Conservation (phyloP, 306 rosid genomes). For the Sindora glabra region DNA sequence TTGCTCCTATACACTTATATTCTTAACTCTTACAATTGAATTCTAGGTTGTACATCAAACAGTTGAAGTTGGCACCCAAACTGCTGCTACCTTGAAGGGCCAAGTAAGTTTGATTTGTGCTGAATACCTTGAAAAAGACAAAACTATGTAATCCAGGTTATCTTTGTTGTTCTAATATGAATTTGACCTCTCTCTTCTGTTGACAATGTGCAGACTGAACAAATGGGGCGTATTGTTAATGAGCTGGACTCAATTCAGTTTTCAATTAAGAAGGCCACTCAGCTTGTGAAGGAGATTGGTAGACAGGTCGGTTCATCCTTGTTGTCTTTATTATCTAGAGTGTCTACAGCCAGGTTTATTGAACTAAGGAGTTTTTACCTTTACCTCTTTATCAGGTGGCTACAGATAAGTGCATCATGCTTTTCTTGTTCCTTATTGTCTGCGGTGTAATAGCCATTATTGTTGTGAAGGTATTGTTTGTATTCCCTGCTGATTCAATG, state of each 20-base stretch:
- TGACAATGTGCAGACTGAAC: conserved; percentile 67
- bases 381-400: conserved; percentile 68
- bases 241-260: conserved; percentile 97
- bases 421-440: conserved; percentile 79
- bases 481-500: neutral
- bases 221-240: conserved; percentile 96
- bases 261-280: conserved; percentile 96
- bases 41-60: conserved; percentile 86
- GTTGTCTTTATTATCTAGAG: neutral
- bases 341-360: neutral
- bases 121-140: conserved; percentile 1
- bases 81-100: conserved; percentile 86
- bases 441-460: conserved; percentile 92
- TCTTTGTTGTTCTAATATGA: neutral
- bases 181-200: conserved; percentile 16
- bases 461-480: conserved; percentile 72
- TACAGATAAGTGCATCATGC: conserved; percentile 98
- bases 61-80: conserved; percentile 90
- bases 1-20: conserved; percentile 3
- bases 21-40: conserved; percentile 22
- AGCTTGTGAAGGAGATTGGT: conserved; percentile 97
- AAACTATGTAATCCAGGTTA: conserved; percentile 1
- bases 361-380: conserved; percentile 7
- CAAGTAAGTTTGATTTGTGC: conserved; percentile 55
- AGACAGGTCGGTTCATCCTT: conserved; percentile 62